Conservation (phyloP, 192 early-diverging fungal genomes). For the Lobulomyces angularis region DNA sequence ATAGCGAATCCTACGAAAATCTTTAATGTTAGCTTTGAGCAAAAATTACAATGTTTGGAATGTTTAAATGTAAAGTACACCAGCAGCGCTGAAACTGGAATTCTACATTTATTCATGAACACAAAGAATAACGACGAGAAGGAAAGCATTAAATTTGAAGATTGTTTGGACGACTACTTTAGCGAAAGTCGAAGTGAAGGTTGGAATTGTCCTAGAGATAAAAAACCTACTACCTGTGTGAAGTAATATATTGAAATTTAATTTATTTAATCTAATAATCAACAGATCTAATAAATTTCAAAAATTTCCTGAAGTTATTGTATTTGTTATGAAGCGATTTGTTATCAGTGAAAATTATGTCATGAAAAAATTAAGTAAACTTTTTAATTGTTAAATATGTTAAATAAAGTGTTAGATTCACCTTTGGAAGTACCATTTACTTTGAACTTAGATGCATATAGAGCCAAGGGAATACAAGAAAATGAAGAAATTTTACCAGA, state of each 20-base stretch:
- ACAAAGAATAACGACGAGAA: conserved; percentile 21
- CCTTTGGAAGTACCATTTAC: conserved; percentile 22
- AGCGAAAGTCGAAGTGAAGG: conserved; percentile 11
- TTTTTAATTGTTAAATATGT: not conserved
- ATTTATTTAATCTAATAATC: conserved; percentile 7
- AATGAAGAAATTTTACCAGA: conserved; percentile 71
- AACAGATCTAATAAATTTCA: no score
- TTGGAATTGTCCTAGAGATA: not conserved
- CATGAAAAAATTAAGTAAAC: conserved; percentile 34
- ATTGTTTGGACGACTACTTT: conserved; percentile 40
- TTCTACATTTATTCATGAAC: not conserved
- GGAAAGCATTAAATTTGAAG: conserved; percentile 44
- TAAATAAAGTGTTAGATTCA: conserved; percentile 15
- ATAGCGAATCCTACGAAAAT: conserved; percentile 56
- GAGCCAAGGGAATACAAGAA: conserved; percentile 41
- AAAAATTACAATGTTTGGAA: conserved; percentile 72
- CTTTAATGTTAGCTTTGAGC: conserved; percentile 71
- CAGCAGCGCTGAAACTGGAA: conserved; percentile 33
- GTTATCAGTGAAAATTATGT: conserved; percentile 31
- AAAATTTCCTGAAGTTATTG: no score
- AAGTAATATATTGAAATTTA: not conserved
- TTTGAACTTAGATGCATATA: conserved; percentile 55
- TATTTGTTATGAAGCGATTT: conserved; percentile 33
- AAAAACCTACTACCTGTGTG: no score
- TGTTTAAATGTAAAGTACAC: conserved; percentile 77